Evolutionary conservation across 164 flowering plant species (phyloP), one percentile per base, ranked within the genome.

Genomic region (Berberis vulgaris): DNA sequence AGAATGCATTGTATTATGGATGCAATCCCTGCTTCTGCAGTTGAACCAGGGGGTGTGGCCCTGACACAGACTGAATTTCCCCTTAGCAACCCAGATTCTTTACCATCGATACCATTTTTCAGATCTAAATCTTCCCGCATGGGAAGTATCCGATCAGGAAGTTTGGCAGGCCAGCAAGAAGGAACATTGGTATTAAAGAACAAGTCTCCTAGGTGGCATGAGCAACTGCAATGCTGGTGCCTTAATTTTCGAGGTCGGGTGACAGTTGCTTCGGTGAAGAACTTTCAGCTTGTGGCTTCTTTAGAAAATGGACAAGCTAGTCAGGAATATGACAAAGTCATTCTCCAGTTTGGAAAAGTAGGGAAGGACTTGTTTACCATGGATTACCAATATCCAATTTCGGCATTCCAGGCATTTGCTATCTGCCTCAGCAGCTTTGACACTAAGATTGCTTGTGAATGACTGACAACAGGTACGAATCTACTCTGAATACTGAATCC

Each of bases 401-500:
- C 90, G 1, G 87, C 88, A 67, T 85, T 87, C 65, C 90, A 85
- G 73, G 88, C 93, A 61, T 87, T 87, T 70, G 87, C 89, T 38
- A 85, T 85, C 60, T 87, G 88, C 71, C 89, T 87, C 71, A 87
- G 93, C 78, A 83, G 93, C 83, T 87, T 87, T 67, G 94, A 85
- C 78, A 85, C 94, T 67, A 87, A 85, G 73, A 80, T 85, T 71
- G 90, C 94, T 47, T 87, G 94, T 71, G 90, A 87, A 76, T 85
- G 73, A 86, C n/a, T 3, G 13, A 52, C 54, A 52, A 52, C 1
- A 52, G 54, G 54, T 52, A 9, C n/a, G 54, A 52, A 1, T 52
- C 54, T 6, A 52, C 11, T 26, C 26, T 26, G 26, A 26, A 26
- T 26, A 26, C 26, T 26, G 26, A 26, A 26, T 26, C 26, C 26